These are phyloP conservation scores for Lotus japonicus DNA, from an alignment of 306 rosid genomes.

Conservation along the genomic window DNA sequence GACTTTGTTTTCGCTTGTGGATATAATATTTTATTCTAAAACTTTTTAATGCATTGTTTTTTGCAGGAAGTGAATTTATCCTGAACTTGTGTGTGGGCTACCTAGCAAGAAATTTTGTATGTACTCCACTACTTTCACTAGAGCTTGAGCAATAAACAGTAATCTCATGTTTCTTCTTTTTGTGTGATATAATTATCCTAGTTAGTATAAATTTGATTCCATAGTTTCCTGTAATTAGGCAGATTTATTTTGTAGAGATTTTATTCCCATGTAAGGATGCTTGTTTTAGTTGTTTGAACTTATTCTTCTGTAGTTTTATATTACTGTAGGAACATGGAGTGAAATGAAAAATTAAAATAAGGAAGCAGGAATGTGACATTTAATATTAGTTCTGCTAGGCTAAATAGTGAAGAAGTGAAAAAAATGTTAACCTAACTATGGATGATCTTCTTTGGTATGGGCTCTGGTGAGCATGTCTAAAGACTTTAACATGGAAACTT, in stretches of 20 bases:
- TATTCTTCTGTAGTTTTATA: neutral
- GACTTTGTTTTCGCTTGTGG: neutral
- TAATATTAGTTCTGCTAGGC: neutral
- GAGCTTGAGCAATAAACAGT: constrained; percentile 12
- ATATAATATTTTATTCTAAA: constrained; percentile 29
- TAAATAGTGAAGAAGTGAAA: neutral
- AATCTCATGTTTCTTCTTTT: neutral
- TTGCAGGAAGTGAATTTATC: constrained; percentile 53
- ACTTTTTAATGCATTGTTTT: constrained; percentile 16
- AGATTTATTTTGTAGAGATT: too few relatives aligned
- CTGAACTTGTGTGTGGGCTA: constrained; percentile 46
- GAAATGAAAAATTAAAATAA: neutral
- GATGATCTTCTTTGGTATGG: neutral
- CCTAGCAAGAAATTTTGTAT: constrained; percentile 81
- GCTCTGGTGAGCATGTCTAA: neutral
- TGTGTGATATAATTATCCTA: too few relatives aligned
- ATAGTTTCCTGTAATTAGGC: too few relatives aligned
- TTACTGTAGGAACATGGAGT: neutral
- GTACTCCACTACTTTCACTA: constrained; percentile 28
- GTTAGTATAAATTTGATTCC: too few relatives aligned
- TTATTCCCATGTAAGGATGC: neutral
- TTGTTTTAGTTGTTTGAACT: neutral
- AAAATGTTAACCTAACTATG: neutral
- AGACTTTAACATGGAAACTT: neutral
- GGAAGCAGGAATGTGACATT: neutral